Conservation (phyloP, 1,284 basidiomycete genomes). For the Puccinia novopanici region DNA sequence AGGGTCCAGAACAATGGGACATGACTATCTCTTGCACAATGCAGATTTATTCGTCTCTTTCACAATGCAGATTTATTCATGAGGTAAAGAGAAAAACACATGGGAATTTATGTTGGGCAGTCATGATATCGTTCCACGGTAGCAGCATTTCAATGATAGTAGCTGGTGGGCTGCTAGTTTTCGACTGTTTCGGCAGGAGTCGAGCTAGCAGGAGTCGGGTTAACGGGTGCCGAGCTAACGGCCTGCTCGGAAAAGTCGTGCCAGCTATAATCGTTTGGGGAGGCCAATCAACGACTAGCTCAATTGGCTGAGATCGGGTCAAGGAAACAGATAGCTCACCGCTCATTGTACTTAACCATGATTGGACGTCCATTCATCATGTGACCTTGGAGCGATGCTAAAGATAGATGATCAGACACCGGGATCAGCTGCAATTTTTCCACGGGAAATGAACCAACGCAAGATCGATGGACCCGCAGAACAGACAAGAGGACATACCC, state of each 20-base stretch:
- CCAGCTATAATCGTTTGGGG: slow-evolving; percentile 26
- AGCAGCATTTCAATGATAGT: too few relatives aligned
- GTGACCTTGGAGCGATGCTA: slow-evolving; percentile 45
- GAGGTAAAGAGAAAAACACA: too few relatives aligned
- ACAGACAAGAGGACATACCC: slow-evolving; percentile 19
- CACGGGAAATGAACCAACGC: too few relatives aligned
- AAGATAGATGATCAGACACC: background rate
- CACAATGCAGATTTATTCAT: too few relatives aligned
- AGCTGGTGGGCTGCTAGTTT: background rate
- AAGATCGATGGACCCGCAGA: background rate
- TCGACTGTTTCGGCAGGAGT: background rate
- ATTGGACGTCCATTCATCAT: slow-evolving; percentile 44
- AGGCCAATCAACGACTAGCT: background rate
- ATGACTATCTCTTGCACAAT: too few relatives aligned
- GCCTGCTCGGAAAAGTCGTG: slow-evolving; percentile 48
- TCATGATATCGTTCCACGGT: too few relatives aligned
- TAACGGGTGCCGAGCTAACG: background rate
- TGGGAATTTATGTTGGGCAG: too few relatives aligned
- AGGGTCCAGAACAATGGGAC: too few relatives aligned
- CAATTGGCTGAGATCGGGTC: background rate
- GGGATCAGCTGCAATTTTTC: slow-evolving; percentile 1
- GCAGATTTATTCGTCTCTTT: too few relatives aligned
- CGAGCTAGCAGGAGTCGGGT: background rate
- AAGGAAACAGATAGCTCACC: slow-evolving; percentile 9
- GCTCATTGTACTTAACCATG: slow-evolving; percentile 51